Base-by-base conservation (phyloP, 495 filamentous ascomycete genomes). In the Neurospora tetrasperma region DNA sequence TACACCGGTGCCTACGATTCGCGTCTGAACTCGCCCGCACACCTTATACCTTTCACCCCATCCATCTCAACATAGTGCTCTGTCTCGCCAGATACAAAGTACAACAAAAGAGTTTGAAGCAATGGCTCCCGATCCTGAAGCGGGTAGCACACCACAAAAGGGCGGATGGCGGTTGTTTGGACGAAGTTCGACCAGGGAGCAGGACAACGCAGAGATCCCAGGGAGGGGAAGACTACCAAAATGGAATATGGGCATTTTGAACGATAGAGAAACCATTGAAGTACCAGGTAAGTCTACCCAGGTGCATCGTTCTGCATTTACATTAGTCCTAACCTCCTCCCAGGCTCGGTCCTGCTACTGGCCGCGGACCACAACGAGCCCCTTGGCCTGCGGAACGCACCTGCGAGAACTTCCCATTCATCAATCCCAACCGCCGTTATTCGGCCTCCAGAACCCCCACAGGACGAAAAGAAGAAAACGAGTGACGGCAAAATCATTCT, bases 181-280 rank as follows among this genome's bases (percentile, higher is more conserved):
- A 18, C 72, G 71, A 39, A 44, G 59, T 27, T 74, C 77, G 10
- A 18, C 69, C 1, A 71, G 42, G 11, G 71, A 71, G 69, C 20
- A 66, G 38, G 66, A 70, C 27, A 48, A 35, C 35, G n/a, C 69
- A 5, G 74, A 72, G 38, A 42, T 39, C 3, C 12, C 27, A 12
- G 74, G 54, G 39, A 77, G 74, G 69, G 10, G 68, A 2, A 72
- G 73, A 12, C 80, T 73, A 31, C 70, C 79, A 4, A 81, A 89
- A 83, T 93, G 92, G 86, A 93, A 86, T 9, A 84, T 98, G 83
- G 95, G 94, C 44, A 91, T 98, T 23, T 79, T 97, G 43, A 94
- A 94, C 78, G 93, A 97, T 76, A 87, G 79, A 72, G 81, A 90
- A 69, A 98, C 95, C 0, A 92, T 96, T 44, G 93, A 97, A 83